These are phyloP conservation scores for Chlamydomonas eustigma DNA, from an alignment of 139 green algal genomes.

Conservation along the genomic window DNA sequence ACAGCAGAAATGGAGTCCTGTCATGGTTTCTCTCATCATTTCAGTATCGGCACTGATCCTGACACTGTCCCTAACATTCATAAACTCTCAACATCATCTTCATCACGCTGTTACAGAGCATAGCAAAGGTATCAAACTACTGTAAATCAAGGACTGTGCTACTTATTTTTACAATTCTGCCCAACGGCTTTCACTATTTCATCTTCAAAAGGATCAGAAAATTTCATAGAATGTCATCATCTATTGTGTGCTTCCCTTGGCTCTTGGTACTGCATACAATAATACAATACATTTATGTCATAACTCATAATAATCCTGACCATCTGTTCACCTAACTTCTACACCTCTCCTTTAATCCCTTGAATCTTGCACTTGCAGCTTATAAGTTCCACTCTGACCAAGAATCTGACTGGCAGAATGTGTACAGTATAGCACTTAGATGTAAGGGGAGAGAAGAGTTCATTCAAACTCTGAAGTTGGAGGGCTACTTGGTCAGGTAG, in stretches of 20 bases:
- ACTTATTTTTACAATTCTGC: background rate
- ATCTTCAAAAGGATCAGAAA: background rate
- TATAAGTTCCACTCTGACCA: constrained; percentile 9
- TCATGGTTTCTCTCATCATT: background rate
- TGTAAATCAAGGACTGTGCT: background rate
- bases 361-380: background rate
- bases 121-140: background rate
- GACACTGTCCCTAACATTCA: background rate
- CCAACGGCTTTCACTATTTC: background rate
- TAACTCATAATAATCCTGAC: background rate
- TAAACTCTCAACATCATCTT: background rate
- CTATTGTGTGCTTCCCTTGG: background rate
- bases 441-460: constrained; percentile 9
- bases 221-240: background rate
- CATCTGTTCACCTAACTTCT: background rate
- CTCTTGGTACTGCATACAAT: background rate
- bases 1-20: background rate
- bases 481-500: constrained; percentile 5
- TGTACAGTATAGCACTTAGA: background rate
- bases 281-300: background rate
- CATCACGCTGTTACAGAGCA: constrained; percentile 5
- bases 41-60: background rate
- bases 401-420: background rate
- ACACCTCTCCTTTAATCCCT: background rate
- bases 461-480: background rate